Evolutionary conservation across 1,139 yeast species (phyloP).

Genomic region (Candida dubliniensis): DNA sequence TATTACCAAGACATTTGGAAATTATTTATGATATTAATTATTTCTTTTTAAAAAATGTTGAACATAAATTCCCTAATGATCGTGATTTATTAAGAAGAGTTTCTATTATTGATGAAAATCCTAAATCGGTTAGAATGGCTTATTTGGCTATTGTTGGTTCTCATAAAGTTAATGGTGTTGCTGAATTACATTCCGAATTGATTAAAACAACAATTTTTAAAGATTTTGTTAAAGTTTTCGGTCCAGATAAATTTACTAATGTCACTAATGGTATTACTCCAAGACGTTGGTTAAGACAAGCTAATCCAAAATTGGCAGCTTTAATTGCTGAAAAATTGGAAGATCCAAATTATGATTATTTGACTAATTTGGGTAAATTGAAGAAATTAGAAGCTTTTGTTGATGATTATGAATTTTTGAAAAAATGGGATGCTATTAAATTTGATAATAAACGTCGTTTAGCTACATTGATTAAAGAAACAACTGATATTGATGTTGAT

Average conservation of each 20-base stretch:
- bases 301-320: conserved; percentile 76
- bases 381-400: conserved; percentile 67
- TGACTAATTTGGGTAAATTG: conserved; percentile 67
- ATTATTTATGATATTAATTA: conserved; percentile 85
- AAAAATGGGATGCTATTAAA: conserved; percentile 73
- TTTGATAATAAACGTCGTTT: conserved; percentile 66
- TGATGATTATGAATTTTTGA: conserved; percentile 67
- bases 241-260: conserved; percentile 79
- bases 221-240: conserved; percentile 83
- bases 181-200: conserved; percentile 90
- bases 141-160: conserved; percentile 88
- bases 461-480: conserved; percentile 66
- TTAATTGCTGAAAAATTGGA: conserved; percentile 74
- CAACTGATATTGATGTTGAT: conserved; percentile 69
- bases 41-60: conserved; percentile 75
- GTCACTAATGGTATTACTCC: conserved; percentile 97
- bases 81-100: conserved; percentile 67
- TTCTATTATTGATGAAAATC: conserved; percentile 80
- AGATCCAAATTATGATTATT: conserved; percentile 59
- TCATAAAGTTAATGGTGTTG: conserved; percentile 93
- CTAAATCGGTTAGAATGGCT: conserved; percentile 91
- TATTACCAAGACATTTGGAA: conserved; percentile 90
- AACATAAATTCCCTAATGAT: conserved; percentile 69
- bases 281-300: conserved; percentile 94
- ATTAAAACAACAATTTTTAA: conserved; percentile 86